Percentiles rank a stretch among this genome's conserved stretches.
These are phyloP conservation scores for Fusarium continuum DNA, from an alignment of 2,329 filamentous ascomycete species.

Conservation along the genomic window DNA sequence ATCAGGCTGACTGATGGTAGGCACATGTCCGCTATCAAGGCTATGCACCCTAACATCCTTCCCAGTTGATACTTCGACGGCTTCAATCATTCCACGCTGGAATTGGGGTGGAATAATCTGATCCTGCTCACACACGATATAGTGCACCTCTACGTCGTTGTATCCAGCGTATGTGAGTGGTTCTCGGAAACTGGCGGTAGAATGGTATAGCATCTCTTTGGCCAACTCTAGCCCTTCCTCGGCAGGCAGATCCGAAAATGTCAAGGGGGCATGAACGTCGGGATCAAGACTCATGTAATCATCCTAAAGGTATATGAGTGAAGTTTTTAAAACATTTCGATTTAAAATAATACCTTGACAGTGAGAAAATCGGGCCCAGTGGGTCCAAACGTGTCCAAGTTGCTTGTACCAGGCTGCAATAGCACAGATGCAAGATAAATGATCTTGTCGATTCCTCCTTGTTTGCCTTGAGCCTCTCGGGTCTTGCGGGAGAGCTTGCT, in stretches of 20 bases:
- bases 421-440: slow-evolving; percentile 17
- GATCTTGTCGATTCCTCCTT: slow-evolving; percentile 12
- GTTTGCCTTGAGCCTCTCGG: neutral
- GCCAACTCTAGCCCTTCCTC: slow-evolving; percentile 6
- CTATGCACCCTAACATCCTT: slow-evolving; percentile 1
- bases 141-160: slow-evolving; percentile 27
- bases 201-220: slow-evolving; percentile 20
- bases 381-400: slow-evolving; percentile 8
- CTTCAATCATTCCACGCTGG: slow-evolving; percentile 19
- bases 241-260: slow-evolving; percentile 16
- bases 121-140: slow-evolving; percentile 25
- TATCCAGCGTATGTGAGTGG: slow-evolving; percentile 27
- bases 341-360: neutral
- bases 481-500: slow-evolving; percentile 7
- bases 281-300: slow-evolving; percentile 17
- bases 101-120: neutral
- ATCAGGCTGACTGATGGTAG: slow-evolving; percentile 6
- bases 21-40: slow-evolving; percentile 4
- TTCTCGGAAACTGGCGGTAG: slow-evolving; percentile 23
- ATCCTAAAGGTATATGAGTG: neutral
- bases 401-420: neutral
- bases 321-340: accelerated
- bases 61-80: neutral
- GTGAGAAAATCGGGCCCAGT: neutral
- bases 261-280: neutral